These are phyloP conservation scores for Avena sativa DNA, from an alignment of 176 grass and related monocot species.

Conservation along the genomic window DNA sequence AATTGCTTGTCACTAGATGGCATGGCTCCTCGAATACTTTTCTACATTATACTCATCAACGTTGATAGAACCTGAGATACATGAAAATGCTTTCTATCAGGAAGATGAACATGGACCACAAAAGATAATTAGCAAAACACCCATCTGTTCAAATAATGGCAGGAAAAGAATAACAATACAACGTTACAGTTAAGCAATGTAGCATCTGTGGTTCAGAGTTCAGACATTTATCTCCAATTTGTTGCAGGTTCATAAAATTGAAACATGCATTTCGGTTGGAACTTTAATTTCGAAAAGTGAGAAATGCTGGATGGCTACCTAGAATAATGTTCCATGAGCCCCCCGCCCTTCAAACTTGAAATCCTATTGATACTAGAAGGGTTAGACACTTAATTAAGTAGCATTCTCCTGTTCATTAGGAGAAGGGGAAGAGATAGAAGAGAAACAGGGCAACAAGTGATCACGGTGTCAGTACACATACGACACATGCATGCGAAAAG, in stretches of 20 bases:
- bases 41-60: constrained; percentile 21
- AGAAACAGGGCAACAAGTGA: neutral
- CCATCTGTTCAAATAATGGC: neutral
- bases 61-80: constrained; percentile 37
- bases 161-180: neutral
- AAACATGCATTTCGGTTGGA: neutral
- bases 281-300: neutral
- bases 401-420: neutral
- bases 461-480: neutral
- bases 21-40: constrained; percentile 36
- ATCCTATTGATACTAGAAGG: too few relatives aligned
- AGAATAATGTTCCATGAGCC: neutral
- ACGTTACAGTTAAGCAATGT: neutral
- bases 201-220: neutral
- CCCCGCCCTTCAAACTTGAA: too few relatives aligned
- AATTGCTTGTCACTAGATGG: constrained; percentile 55
- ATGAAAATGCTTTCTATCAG: constrained; percentile 29
- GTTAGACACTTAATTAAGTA: too few relatives aligned
- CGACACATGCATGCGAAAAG: neutral
- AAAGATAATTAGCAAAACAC: constrained; percentile 1
- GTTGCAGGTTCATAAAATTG: neutral
- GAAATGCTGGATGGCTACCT: neutral
- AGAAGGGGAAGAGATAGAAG: neutral
- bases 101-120: constrained; percentile 28
- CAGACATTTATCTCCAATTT: neutral